A percentile compares a stretch with the other conserved stretches of the same genome.
These are phyloP conservation scores for Hamamelis virginiana DNA, from an alignment of 164 flowering plant genomes.

Conservation along the genomic window DNA sequence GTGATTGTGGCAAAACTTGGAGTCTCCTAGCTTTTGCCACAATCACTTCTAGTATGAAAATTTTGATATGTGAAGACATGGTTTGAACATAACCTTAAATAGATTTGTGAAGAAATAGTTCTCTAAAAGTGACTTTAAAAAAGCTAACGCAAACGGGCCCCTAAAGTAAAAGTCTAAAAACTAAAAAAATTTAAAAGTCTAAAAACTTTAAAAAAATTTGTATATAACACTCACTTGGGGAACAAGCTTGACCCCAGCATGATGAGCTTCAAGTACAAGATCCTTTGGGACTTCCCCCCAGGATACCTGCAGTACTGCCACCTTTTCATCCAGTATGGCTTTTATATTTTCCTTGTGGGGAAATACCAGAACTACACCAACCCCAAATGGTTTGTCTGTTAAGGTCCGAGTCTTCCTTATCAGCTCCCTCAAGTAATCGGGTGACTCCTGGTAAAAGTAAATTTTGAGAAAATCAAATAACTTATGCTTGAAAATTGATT, in stretches of 20 bases:
- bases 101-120: no score
- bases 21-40: no score
- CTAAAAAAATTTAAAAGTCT: not conserved
- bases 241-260: constrained; percentile 76
- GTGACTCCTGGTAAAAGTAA: constrained; percentile 59
- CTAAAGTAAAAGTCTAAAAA: not conserved
- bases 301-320: constrained; percentile 67
- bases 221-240: constrained; percentile 63
- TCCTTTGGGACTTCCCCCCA: constrained; percentile 85
- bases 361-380: constrained; percentile 77
- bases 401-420: constrained; percentile 74
- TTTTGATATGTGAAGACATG: no score
- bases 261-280: constrained; percentile 71
- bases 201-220: not conserved
- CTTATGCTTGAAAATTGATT: no score
- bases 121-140: no score
- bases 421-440: constrained; percentile 65
- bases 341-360: constrained; percentile 76
- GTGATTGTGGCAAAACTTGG: no score
- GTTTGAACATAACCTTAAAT: no score
- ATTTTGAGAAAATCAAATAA: no score
- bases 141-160: no score
- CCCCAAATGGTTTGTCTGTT: constrained; percentile 84
- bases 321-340: constrained; percentile 74
- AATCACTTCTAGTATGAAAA: no score